Base-by-base conservation (phyloP, 129 eudicot genomes). In the Flaveria robusta region DNA sequence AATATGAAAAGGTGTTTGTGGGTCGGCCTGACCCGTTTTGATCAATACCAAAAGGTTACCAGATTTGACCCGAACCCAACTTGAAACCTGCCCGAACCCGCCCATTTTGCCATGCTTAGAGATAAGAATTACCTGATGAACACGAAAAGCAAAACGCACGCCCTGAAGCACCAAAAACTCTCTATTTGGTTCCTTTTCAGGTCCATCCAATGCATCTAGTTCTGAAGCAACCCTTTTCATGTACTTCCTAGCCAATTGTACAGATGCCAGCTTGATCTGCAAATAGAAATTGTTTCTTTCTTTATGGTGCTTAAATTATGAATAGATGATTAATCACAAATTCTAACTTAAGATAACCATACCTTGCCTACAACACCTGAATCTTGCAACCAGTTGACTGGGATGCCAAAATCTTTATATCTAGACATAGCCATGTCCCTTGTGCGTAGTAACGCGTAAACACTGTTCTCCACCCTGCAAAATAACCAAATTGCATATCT, bases 251-350 rank as follows among this genome's bases (percentile, higher is more conserved):
- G 97, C 99, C 66, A 94, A 56, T 78, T 91, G 99, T 19, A 94
- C 99, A 22, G 97, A 94, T 12, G 96, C 87, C n/a, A 94, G 97
- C 82, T 94, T 94, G 85, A 94, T 94, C 97, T 94, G 92, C 74
- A 86, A 46, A 46, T 9, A 15, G 16, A 62, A 37, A 67, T 19
- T 15, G 43, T 8, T 46, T 15, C 42, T 54, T 49, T 39, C 37
- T 34, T 9, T 43, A 42, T 3, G 7, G 8, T 13, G 16, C 18
- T 47, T 75, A 20, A 51, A 66, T 20, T 34, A 24, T 72, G 16
- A 75, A 29, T 2, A 9, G 23, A 62, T 13, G 41, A 63, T 5
- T 24, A 27, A 66, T 2, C 50, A 34, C 3, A 49, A 13, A 66
- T 2, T 68, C 1, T 20, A 43, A 68, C 31, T 19, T 42, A 4